These are phyloP conservation scores for Copromyces sp. DNA, from an alignment of 495 filamentous ascomycete genomes.

Conservation along the genomic window DNA sequence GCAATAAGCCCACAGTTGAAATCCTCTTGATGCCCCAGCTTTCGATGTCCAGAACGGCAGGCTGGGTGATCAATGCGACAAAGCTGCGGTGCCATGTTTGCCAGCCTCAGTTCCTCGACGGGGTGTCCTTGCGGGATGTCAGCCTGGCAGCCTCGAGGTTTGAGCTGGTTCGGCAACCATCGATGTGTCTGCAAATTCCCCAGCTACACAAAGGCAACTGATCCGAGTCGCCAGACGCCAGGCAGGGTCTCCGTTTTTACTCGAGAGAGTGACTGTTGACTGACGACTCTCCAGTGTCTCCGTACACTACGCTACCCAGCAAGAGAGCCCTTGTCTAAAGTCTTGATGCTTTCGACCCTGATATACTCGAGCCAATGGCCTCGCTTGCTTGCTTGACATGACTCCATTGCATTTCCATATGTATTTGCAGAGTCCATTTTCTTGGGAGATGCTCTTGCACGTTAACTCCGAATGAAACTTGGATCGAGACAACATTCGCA, in stretches of 20 bases:
- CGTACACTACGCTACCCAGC: background rate
- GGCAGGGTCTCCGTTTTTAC: background rate
- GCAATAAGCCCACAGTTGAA: background rate
- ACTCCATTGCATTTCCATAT: background rate
- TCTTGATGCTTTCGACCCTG: background rate
- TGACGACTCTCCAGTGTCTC: background rate
- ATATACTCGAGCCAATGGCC: background rate
- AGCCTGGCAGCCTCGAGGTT: constrained; percentile 8
- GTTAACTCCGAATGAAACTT: background rate
- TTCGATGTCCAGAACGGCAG: background rate
- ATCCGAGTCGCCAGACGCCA: constrained; percentile 9
- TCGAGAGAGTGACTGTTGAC: background rate
- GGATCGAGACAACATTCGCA: background rate
- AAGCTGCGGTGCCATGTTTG: background rate
- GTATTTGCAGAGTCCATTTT: background rate
- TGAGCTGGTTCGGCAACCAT: constrained; percentile 3
- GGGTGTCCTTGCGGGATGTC: constrained; percentile 1
- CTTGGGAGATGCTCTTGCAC: background rate
- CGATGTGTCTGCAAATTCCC: background rate
- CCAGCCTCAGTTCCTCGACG: background rate
- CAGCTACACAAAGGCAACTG: constrained; percentile 5
- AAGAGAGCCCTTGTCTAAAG: background rate
- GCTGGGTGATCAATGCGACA: background rate
- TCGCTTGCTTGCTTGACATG: background rate
- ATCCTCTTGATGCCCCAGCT: background rate